Percentiles rank a stretch among this genome's conserved stretches.
These are phyloP conservation scores for Echites panduratus DNA, from an alignment of 257 asterid species.

Conservation along the genomic window DNA sequence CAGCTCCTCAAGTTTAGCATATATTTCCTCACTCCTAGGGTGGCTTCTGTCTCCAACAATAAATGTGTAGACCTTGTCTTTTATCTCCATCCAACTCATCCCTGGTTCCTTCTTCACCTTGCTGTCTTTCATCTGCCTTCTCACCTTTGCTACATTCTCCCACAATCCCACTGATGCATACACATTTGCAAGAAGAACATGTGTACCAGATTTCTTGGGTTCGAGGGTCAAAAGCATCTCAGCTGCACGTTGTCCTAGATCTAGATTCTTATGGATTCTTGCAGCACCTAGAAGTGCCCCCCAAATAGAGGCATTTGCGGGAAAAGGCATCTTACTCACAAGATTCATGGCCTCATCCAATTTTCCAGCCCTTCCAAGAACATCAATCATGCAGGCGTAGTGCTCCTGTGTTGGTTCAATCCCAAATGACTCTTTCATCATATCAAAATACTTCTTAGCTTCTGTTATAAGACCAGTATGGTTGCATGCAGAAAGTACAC, in stretches of 20 bases:
- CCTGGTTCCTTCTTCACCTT: constrained; percentile 83
- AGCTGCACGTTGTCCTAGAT: constrained; percentile 60
- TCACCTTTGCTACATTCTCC: constrained; percentile 50
- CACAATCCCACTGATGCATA: constrained; percentile 68
- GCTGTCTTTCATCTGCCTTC: constrained; percentile 56
- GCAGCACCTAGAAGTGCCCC: constrained; percentile 87
- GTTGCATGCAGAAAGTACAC: constrained; percentile 72
- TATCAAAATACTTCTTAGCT: constrained; percentile 49
- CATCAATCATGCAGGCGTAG: constrained; percentile 84
- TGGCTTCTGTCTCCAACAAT: constrained; percentile 71
- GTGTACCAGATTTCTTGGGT: constrained; percentile 77
- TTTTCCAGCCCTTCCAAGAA: constrained; percentile 69
- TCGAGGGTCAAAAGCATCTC: constrained; percentile 47
- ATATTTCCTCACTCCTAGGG: constrained; percentile 49
- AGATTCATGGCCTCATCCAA: constrained; percentile 52
- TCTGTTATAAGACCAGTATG: constrained; percentile 70
- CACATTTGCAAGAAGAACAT: constrained; percentile 60
- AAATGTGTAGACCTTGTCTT: constrained; percentile 53
- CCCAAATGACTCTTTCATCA: constrained; percentile 47
- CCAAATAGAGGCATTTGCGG: constrained; percentile 60
- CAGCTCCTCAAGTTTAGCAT: constrained; percentile 58
- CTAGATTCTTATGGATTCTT: constrained; percentile 56
- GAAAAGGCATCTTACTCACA: constrained; percentile 58
- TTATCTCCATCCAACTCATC: constrained; percentile 84
- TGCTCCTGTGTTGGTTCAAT: constrained; percentile 66